A percentile compares a stretch with the other conserved stretches of the same genome.
These are phyloP conservation scores for Aspergillus sp. DNA, from an alignment of 2,329 filamentous ascomycete species.

Conservation along the genomic window DNA sequence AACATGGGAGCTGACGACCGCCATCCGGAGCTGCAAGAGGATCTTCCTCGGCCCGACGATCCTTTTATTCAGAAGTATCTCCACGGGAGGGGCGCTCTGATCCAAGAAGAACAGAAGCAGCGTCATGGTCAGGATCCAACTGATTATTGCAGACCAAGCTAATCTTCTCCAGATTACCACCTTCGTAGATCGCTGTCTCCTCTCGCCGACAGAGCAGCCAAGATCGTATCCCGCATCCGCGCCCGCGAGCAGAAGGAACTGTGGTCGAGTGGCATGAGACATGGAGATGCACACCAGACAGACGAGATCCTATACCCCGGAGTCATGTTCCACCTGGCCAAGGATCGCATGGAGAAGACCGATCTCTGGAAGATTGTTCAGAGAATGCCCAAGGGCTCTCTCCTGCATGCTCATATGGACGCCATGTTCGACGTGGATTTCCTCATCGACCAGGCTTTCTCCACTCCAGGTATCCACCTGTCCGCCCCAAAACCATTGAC, in stretches of 20 bases:
- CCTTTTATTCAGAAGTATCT: conserved; percentile 78
- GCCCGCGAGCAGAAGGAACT: conserved; percentile 64
- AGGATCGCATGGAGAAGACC: conserved; percentile 74
- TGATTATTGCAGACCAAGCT: conserved; percentile 4
- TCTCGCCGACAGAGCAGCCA: conserved; percentile 65
- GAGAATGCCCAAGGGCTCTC: conserved; percentile 72
- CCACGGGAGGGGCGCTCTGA: conserved; percentile 62
- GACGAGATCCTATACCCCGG: conserved; percentile 66
- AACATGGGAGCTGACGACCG: conserved; percentile 13
- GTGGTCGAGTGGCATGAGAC: conserved; percentile 67
- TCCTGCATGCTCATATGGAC: conserved; percentile 70
- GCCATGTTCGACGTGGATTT: conserved; percentile 85
- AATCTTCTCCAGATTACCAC: conserved; percentile 15
- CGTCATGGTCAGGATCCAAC: conserved; percentile 57
- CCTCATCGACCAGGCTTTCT: conserved; percentile 62
- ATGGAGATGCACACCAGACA: conserved; percentile 53
- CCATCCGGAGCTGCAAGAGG: conserved; percentile 33
- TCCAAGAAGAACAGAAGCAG: conserved; percentile 70
- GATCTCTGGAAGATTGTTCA: conserved; percentile 77
- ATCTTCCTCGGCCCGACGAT: conserved; percentile 47
- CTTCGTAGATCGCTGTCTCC: conserved; percentile 55
- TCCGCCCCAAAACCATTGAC: conserved; percentile 49
- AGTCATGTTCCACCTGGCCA: conserved; percentile 87
- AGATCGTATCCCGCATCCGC: conserved; percentile 71
- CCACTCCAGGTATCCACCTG: conserved; percentile 65